Conservation (phyloP, 2,329 filamentous ascomycete species). For the Fusarium decemcellulare region DNA sequence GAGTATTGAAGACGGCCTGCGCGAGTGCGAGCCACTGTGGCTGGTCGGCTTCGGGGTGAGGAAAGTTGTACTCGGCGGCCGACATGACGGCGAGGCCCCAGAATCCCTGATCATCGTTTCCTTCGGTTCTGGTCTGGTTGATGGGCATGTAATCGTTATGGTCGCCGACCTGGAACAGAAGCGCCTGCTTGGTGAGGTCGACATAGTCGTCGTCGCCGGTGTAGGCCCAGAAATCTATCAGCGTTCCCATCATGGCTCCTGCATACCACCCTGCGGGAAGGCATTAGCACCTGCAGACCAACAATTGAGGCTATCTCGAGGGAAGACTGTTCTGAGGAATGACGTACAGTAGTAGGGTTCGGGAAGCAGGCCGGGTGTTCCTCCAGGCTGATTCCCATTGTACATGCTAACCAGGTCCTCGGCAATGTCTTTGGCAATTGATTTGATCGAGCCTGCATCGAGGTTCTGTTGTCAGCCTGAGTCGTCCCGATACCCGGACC, state of each 20-base stretch:
- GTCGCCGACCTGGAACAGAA: slow-evolving; percentile 82
- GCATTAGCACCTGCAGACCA: slow-evolving; percentile 8
- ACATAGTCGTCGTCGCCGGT: slow-evolving; percentile 83
- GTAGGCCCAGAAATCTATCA: slow-evolving; percentile 90
- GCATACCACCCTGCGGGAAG: slow-evolving; percentile 74
- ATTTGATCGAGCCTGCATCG: slow-evolving; percentile 63
- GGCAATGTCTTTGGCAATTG: slow-evolving; percentile 64
- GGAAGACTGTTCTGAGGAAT: neutral
- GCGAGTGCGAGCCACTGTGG: slow-evolving; percentile 81
- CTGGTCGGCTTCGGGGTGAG: slow-evolving; percentile 66
- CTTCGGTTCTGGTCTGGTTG: slow-evolving; percentile 77
- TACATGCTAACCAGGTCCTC: slow-evolving; percentile 63
- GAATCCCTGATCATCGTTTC: slow-evolving; percentile 83
- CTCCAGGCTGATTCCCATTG: slow-evolving; percentile 63
- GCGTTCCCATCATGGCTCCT: slow-evolving; percentile 78
- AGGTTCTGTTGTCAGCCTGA: slow-evolving; percentile 10
- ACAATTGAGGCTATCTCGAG: neutral
- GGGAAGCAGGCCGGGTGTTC: slow-evolving; percentile 66
- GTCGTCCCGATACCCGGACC: neutral
- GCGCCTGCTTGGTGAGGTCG: slow-evolving; percentile 73
- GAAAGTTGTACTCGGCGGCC: slow-evolving; percentile 78
- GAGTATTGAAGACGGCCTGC: slow-evolving; percentile 86
- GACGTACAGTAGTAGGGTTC: slow-evolving; percentile 68
- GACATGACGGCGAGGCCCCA: slow-evolving; percentile 81
- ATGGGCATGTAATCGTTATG: slow-evolving; percentile 84